Percentiles rank a stretch among this genome's conserved stretches.
phyloP scores from a whole-genome alignment of 345 rosid species.

The Aquilaria yunnanensis region DNA sequence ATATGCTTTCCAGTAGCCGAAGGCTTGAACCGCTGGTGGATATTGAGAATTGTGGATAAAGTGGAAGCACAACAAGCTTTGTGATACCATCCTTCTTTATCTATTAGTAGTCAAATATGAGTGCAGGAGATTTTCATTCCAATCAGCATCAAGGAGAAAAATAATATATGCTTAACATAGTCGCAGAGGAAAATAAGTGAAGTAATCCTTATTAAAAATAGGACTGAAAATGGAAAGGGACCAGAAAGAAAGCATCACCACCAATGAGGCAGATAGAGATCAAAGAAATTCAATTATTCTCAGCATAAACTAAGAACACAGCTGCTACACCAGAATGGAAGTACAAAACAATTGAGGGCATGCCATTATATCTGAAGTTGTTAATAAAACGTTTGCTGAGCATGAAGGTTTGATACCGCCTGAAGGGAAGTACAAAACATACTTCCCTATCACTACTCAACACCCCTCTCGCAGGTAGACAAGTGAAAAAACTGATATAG shows the following conservation, averaged over 20 bases:
- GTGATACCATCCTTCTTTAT: constrained; percentile 84
- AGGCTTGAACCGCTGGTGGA: constrained; percentile 99
- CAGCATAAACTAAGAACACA: too few species aligned
- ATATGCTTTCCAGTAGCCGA: constrained; percentile 88
- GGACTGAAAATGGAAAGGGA: not conserved
- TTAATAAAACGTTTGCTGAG: too few species aligned
- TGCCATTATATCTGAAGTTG: too few species aligned
- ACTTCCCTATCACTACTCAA: too few species aligned
- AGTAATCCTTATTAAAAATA: not conserved
- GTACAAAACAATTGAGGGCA: too few species aligned
- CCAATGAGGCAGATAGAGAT: not conserved
- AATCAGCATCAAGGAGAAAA: not conserved
- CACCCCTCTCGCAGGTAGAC: too few species aligned
- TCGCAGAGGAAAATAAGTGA: not conserved
- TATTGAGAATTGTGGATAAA: constrained; percentile 97
- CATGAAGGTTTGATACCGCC: too few species aligned
- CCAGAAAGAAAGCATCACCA: constrained; percentile 7
- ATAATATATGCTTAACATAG: too few species aligned
- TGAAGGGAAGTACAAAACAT: too few species aligned
- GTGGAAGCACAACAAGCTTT: constrained; percentile 97
- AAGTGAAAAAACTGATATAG: too few species aligned
- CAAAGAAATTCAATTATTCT: too few species aligned
- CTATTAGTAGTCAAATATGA: constrained; percentile 27
- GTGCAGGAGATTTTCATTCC: not conserved
- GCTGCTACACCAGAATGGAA: too few species aligned